Percentiles rank a stretch among this genome's conserved stretches.
Conservation (phyloP, 495 filamentous ascomycete species). For the Emericellopsis terricola region DNA sequence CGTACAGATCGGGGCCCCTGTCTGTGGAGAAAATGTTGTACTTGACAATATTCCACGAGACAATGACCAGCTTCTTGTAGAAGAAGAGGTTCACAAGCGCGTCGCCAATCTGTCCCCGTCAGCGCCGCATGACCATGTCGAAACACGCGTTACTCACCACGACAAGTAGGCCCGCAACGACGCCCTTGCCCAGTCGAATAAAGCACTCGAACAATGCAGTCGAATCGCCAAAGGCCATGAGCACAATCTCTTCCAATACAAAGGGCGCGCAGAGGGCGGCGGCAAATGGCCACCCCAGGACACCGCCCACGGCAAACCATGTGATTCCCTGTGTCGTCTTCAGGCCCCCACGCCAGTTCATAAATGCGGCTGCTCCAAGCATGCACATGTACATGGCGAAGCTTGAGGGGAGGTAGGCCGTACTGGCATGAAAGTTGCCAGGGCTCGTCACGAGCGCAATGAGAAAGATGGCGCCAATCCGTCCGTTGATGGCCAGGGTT, state of each 20-base stretch:
- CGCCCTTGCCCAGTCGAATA: conserved; percentile 46
- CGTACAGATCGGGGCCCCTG: conserved; percentile 83
- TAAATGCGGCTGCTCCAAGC: conserved; percentile 71
- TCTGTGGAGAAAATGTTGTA: conserved; percentile 83
- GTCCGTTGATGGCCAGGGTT: conserved; percentile 51
- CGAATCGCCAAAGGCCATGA: conserved; percentile 38
- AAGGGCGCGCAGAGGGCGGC: conserved; percentile 69
- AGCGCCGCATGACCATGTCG: conserved; percentile 5
- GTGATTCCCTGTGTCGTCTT: conserved; percentile 69
- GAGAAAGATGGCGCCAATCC: conserved; percentile 71
- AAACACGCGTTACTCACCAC: conserved; percentile 35
- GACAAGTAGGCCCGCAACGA: conserved; percentile 42
- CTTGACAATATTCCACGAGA: conserved; percentile 81
- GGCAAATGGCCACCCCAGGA: conserved; percentile 92
- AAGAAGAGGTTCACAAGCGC: conserved; percentile 58
- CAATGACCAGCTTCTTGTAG: conserved; percentile 57
- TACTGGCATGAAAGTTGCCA: conserved; percentile 84
- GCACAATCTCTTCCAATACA: conserved; percentile 52
- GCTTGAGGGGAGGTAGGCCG: conserved; percentile 77
- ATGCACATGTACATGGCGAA: conserved; percentile 94
- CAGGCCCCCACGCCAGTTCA: conserved; percentile 62
- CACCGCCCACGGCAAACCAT: conserved; percentile 80
- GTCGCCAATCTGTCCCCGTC: conserved; percentile 26
- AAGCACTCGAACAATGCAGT: conserved; percentile 36
- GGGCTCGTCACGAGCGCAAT: conserved; percentile 58